Conservation (phyloP, 192 early-diverging fungal genomes). For the Allomyces macrogynus region DNA sequence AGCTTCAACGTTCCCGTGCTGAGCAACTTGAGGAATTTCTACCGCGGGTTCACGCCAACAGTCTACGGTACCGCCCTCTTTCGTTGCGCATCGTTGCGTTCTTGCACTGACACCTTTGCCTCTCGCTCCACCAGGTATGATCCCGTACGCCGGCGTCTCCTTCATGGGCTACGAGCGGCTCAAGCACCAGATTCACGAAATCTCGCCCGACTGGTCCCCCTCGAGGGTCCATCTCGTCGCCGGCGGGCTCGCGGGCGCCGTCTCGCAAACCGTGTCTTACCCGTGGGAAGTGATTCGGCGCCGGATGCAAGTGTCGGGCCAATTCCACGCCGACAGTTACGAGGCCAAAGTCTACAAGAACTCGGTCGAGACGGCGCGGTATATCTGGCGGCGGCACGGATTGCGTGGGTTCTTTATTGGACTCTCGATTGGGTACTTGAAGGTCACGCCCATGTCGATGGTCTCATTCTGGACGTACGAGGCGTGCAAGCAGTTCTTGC, state of each 20-base stretch:
- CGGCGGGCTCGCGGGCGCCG: slow-evolving; percentile 63
- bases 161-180: slow-evolving; percentile 69
- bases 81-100: too few species aligned
- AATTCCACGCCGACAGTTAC: background rate
- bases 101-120: too few species aligned
- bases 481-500: slow-evolving; percentile 30
- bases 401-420: slow-evolving; percentile 84
- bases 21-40: slow-evolving; percentile 55
- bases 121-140: slow-evolving; percentile 32
- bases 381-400: slow-evolving; percentile 46
- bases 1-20: slow-evolving; percentile 11
- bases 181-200: slow-evolving; percentile 18
- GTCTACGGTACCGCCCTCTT: slow-evolving; percentile 22
- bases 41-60: slow-evolving; percentile 76
- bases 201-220: slow-evolving; percentile 33
- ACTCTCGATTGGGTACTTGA: slow-evolving; percentile 89
- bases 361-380: slow-evolving; percentile 32
- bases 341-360: background rate
- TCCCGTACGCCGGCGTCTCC: slow-evolving; percentile 90
- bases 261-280: slow-evolving; percentile 74
- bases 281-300: slow-evolving; percentile 80
- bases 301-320: slow-evolving; percentile 62
- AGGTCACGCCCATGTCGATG: slow-evolving; percentile 83
- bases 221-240: slow-evolving; percentile 30
- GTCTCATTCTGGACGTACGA: slow-evolving; percentile 77